Percentiles rank a stretch among this genome's conserved stretches.
phyloP scores from a whole-genome alignment of 176 grass and related monocot species.

The Triticum timopheevii region DNA sequence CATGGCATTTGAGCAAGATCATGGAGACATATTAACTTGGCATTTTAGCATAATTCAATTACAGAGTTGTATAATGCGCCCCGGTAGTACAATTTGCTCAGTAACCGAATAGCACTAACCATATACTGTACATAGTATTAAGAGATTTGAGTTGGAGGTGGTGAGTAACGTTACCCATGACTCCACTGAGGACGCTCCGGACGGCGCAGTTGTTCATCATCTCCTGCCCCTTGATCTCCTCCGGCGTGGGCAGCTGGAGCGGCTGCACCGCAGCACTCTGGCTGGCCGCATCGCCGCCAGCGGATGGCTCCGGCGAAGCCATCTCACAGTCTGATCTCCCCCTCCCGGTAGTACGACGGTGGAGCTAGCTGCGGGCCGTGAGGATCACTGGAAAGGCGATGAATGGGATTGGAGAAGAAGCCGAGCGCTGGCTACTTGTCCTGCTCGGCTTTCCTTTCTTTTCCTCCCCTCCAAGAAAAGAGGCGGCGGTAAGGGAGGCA shows the following conservation, averaged over 20 bases:
- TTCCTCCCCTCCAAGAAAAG: slow-evolving; percentile 36
- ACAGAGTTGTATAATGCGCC: neutral
- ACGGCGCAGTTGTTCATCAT: slow-evolving; percentile 86
- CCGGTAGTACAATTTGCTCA: neutral
- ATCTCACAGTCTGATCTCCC: neutral
- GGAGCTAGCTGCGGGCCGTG: slow-evolving; percentile 6
- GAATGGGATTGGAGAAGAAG: neutral
- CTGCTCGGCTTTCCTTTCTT: slow-evolving; percentile 5
- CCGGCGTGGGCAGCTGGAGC: slow-evolving; percentile 56
- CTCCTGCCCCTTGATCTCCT: slow-evolving; percentile 86
- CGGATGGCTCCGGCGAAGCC: slow-evolving; percentile 35
- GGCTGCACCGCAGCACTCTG: slow-evolving; percentile 44
- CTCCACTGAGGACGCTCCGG: slow-evolving; percentile 77
- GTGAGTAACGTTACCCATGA: slow-evolving; percentile 59
- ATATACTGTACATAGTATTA: neutral
- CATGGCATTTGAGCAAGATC: neutral
- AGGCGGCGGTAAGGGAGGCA: slow-evolving; percentile 4
- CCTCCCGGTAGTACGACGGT: neutral
- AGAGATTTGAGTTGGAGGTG: neutral
- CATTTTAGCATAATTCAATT: neutral
- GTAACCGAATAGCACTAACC: too few species aligned
- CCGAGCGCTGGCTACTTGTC: neutral
- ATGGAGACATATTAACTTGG: neutral
- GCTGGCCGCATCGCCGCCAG: slow-evolving; percentile 36
- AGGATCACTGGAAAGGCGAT: neutral